These are phyloP conservation scores for Lactifluus hygrophoroides DNA, from an alignment of 768 basidiomycete genomes.

Conservation along the genomic window DNA sequence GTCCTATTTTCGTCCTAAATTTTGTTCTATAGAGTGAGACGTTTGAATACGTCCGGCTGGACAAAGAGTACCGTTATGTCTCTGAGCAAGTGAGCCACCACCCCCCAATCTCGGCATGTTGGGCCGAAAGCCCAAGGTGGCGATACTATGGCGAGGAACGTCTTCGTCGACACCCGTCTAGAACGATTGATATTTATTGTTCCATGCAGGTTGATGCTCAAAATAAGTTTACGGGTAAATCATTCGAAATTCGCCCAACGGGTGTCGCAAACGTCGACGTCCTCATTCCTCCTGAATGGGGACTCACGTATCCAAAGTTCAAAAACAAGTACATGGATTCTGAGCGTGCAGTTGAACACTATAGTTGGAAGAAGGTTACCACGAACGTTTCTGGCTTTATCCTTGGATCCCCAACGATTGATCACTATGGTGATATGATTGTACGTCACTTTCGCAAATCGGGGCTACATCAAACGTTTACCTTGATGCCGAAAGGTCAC, in stretches of 20 bases:
- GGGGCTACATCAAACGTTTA: not conserved
- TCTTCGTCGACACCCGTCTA: not conserved
- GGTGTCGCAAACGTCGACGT: constrained; percentile 89
- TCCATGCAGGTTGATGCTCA: constrained; percentile 78
- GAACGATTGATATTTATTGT: not conserved
- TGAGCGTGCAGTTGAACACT: constrained; percentile 70
- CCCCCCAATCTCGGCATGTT: constrained; percentile 94
- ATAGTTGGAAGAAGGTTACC: constrained; percentile 92
- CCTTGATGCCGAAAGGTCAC: constrained; percentile 41
- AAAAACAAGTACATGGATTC: constrained; percentile 17
- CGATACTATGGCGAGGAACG: constrained; percentile 80
- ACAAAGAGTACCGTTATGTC: constrained; percentile 85
- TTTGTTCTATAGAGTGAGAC: constrained; percentile 65
- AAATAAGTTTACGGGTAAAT: constrained; percentile 94
- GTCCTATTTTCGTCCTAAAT: not conserved
- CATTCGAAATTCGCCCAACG: constrained; percentile 92
- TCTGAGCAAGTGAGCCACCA: constrained; percentile 98
- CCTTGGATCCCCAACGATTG: constrained; percentile 59
- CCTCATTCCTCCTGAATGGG: constrained; percentile 60
- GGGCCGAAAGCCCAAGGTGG: constrained; percentile 86
- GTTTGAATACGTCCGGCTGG: constrained; percentile 85
- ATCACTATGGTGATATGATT: constrained; percentile 79
- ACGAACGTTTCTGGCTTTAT: constrained; percentile 91
- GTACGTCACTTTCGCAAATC: constrained; percentile 39
- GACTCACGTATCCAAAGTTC: constrained; percentile 51